Conservation (phyloP, 1,139 yeast species). For the Saccharomycopsis hybrid region DNA sequence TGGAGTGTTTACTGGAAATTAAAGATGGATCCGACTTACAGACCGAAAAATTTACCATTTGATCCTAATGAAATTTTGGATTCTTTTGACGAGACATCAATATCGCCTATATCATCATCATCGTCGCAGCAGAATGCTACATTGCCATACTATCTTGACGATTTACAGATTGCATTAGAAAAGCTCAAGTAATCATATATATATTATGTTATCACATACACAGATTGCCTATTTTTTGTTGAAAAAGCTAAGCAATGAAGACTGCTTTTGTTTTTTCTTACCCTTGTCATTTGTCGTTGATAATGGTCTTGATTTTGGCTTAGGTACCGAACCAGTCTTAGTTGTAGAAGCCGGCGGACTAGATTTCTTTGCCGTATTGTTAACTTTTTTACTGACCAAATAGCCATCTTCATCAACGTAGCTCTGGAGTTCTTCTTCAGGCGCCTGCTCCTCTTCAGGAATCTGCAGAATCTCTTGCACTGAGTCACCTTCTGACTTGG, state of each 20-base stretch:
- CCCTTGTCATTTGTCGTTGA: background rate
- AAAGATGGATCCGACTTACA: constrained; percentile 38
- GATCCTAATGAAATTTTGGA: constrained; percentile 26
- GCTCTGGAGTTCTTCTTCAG: constrained; percentile 16
- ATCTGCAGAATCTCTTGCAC: background rate
- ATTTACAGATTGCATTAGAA: constrained; percentile 26
- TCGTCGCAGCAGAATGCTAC: constrained; percentile 19
- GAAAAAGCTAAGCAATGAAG: constrained; percentile 12
- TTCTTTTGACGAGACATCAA: background rate
- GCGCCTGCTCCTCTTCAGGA: constrained; percentile 12
- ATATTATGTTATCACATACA: too few relatives aligned
- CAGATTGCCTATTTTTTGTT: constrained; percentile 7
- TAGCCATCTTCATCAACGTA: constrained; percentile 29
- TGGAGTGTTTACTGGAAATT: constrained; percentile 59
- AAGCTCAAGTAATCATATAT: too few relatives aligned
- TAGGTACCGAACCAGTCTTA: background rate
- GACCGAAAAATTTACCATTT: constrained; percentile 40
- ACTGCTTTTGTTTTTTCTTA: constrained; percentile 12
- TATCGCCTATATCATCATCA: background rate
- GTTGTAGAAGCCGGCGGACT: background rate
- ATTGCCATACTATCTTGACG: constrained; percentile 41
- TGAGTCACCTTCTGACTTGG: background rate
- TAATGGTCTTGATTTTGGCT: background rate
- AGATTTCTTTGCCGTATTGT: background rate
- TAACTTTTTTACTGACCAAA: constrained; percentile 23